phyloP scores from a whole-genome alignment of 441 rosid species.

The Pelargonium australe region DNA sequence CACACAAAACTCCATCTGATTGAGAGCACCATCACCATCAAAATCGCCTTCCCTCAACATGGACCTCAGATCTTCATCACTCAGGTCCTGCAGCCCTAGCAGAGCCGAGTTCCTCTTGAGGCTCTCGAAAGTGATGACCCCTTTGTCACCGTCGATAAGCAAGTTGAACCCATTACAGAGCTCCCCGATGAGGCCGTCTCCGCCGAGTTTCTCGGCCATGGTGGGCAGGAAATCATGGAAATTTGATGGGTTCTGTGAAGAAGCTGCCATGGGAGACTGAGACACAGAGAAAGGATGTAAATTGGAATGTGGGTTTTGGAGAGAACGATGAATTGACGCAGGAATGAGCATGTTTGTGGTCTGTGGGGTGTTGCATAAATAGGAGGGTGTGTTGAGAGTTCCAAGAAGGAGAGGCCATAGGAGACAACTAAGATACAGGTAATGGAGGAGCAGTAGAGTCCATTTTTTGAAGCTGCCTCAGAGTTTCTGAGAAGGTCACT shows the following conservation, averaged over 20 bases:
- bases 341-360: background rate
- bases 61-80: slow-evolving; percentile 45
- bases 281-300: background rate
- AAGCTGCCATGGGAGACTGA: slow-evolving; percentile 21
- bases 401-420: slow-evolving; percentile 50
- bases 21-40: slow-evolving; percentile 53
- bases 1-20: slow-evolving; percentile 66
- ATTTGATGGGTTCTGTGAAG: slow-evolving; percentile 6
- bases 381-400: slow-evolving; percentile 25
- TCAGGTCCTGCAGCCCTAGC: slow-evolving; percentile 47
- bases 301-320: background rate
- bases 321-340: background rate
- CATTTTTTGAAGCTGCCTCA: slow-evolving; percentile 16
- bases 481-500: slow-evolving; percentile 29
- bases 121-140: slow-evolving; percentile 52
- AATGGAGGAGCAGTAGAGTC: slow-evolving; percentile 14
- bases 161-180: slow-evolving; percentile 54
- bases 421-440: slow-evolving; percentile 47
- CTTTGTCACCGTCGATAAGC: slow-evolving; percentile 40
- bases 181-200: slow-evolving; percentile 44
- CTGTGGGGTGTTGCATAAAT: slow-evolving; percentile 12
- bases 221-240: slow-evolving; percentile 47
- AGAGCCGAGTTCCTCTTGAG: slow-evolving; percentile 40
- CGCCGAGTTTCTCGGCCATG: slow-evolving; percentile 42
- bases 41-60: slow-evolving; percentile 56